These are phyloP conservation scores for Claviceps sp. DNA, from an alignment of 2,329 filamentous ascomycete genomes.

Conservation along the genomic window DNA sequence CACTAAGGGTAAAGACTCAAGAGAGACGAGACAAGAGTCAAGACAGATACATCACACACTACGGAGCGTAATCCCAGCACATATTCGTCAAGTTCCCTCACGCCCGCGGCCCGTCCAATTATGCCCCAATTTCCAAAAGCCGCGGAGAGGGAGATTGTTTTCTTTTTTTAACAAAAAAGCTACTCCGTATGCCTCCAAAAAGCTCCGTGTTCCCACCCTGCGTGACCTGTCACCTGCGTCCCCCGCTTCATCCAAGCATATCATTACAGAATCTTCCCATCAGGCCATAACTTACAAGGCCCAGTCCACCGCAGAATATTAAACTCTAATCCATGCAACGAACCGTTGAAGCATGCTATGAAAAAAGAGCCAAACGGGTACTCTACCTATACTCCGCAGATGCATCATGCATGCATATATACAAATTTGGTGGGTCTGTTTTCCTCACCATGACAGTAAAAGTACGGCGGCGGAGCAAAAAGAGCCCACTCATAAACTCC, in stretches of 20 bases:
- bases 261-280: background rate
- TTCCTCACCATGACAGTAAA: background rate
- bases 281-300: background rate
- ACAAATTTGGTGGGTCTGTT: background rate
- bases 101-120: too few species aligned
- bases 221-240: too few species aligned
- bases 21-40: too few species aligned
- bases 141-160: background rate
- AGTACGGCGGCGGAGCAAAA: too few species aligned
- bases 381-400: background rate
- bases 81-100: too few species aligned
- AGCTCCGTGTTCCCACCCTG: background rate
- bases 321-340: background rate
- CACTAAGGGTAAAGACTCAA: too few species aligned
- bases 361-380: background rate
- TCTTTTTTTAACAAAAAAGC: background rate
- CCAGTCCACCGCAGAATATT: background rate
- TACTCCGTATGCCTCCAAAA: background rate
- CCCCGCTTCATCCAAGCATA: background rate
- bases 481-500: background rate
- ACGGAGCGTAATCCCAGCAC: too few species aligned
- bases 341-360: background rate
- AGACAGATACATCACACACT: too few species aligned
- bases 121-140: background rate
- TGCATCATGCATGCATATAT: background rate